Evolutionary conservation across 768 basidiomycete genomes (phyloP), one percentile per base, ranked within the genome.

Genomic region (Amyloporia xantha): DNA sequence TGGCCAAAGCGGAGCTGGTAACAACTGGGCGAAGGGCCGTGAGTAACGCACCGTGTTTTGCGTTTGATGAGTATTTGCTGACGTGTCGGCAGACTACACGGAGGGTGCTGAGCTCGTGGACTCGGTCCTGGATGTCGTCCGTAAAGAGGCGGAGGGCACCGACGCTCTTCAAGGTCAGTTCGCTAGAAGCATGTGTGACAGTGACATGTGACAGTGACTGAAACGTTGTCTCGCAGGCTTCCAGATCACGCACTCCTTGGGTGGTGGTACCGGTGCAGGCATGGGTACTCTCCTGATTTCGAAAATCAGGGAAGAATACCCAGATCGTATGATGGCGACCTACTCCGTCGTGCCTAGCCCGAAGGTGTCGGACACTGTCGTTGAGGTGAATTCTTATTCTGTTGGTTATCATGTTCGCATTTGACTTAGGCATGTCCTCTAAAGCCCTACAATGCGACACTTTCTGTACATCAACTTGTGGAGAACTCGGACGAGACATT

Each of bases 21-120:
- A 99, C 82, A 98, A 98, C 76, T 98, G 96, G 96, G 95, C 96
- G 20, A 99, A 98, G 85, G 95, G 95, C 77, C 88, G 87, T 92
- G 64, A 80, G 91, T 87, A 42, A 24, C 19, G 38, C 15, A 17
- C 38, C 38, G 38, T 48, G 40, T 23, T 12, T 5, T 7, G 41
- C 44, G 27, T 38, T n/a, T 25, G 3, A 44, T 28, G 7, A 19
- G 19, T 41, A 33, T 46, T 6, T 39, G 38, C 38, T 20, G 26
- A 45, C 28, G 26, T 48, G n/a, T 23, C 20, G 51, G 17, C 47
- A 87, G 84, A 91, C 67, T 93, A 93, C 72, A 91, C 87, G 38
- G 87, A 91, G 69, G 95, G 95, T 60, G 96, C 96, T 66, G 96
- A 99, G 77, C 83, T 98, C 66, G 96, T 98, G 57, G 96, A 99